These are phyloP conservation scores for Aspergillus latus DNA, from an alignment of 2,329 filamentous ascomycete species.

Conservation along the genomic window DNA sequence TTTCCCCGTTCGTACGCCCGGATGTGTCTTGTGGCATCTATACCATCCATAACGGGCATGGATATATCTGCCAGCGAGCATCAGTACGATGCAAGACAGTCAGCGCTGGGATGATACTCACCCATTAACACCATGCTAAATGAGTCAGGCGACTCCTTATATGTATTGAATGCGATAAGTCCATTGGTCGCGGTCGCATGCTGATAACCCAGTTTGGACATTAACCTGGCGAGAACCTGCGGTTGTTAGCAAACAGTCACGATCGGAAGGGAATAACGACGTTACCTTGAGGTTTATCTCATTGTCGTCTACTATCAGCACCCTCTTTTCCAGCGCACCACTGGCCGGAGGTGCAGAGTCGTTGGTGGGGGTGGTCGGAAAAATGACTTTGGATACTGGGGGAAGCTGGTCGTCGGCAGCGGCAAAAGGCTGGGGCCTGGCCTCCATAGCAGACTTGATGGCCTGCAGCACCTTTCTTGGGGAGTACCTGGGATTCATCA, in stretches of 20 bases:
- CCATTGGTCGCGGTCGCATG: constrained; percentile 41
- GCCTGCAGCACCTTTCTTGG: constrained; percentile 5
- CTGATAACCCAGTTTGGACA: constrained; percentile 35
- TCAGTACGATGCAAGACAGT: background rate
- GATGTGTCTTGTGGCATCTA: constrained; percentile 43
- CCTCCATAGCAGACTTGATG: background rate
- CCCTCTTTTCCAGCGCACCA: background rate
- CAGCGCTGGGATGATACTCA: constrained; percentile 9
- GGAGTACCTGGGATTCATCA: background rate
- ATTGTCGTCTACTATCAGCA: constrained; percentile 44
- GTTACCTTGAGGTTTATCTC: constrained; percentile 38
- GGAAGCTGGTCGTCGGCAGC: no score
- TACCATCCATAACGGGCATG: constrained; percentile 46
- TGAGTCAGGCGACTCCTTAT: constrained; percentile 24
- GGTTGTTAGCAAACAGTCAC: background rate
- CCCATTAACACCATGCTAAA: constrained; percentile 38
- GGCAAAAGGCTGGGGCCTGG: background rate
- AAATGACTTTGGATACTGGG: background rate
- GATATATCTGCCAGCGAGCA: constrained; percentile 36
- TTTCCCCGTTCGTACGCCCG: constrained; percentile 33
- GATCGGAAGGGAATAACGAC: background rate
- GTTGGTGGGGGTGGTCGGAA: background rate
- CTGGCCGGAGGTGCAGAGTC: constrained; percentile 8
- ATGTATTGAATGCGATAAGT: constrained; percentile 37
- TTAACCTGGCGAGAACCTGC: constrained; percentile 36